Conservation (phyloP, 2,329 filamentous ascomycete genomes). For the Blastomyces silverae region DNA sequence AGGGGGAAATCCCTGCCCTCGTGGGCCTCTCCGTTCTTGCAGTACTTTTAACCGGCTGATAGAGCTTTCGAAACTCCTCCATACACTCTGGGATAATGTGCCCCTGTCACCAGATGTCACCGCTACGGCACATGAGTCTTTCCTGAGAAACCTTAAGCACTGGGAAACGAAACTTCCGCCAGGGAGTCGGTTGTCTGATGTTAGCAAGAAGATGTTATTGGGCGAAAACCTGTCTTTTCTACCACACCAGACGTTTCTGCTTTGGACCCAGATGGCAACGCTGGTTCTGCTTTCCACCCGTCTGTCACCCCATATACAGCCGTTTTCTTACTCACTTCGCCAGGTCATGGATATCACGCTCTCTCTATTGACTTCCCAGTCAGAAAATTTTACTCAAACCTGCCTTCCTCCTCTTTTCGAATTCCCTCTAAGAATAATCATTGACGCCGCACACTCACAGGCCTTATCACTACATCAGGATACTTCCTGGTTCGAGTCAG, state of each 20-base stretch:
- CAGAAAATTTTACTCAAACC: slow-evolving; percentile 35
- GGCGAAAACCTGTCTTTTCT: slow-evolving; percentile 23
- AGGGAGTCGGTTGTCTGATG: slow-evolving; percentile 12
- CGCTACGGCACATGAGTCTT: slow-evolving; percentile 3
- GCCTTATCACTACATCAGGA: not conserved
- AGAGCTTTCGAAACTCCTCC: slow-evolving; percentile 27
- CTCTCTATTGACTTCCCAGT: slow-evolving; percentile 33
- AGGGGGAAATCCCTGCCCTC: slow-evolving; percentile 29
- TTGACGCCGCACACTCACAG: slow-evolving; percentile 21
- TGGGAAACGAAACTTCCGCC: slow-evolving; percentile 17
- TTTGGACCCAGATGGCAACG: slow-evolving; percentile 34
- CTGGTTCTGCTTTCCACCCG: slow-evolving; percentile 34
- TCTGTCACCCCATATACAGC: slow-evolving; percentile 30
- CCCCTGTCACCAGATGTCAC: not conserved
- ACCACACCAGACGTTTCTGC: slow-evolving; percentile 38
- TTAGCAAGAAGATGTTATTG: slow-evolving; percentile 9
- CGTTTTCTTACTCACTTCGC: slow-evolving; percentile 32
- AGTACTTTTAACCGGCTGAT: slow-evolving; percentile 51
- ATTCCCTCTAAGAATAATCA: slow-evolving; percentile 32
- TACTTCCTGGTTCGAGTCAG: slow-evolving; percentile 13
- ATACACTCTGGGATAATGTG: slow-evolving; percentile 7
- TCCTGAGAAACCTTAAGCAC: slow-evolving; percentile 16
- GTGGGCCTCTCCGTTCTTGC: slow-evolving; percentile 41
- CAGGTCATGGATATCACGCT: slow-evolving; percentile 34
- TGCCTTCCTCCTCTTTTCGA: slow-evolving; percentile 37